These are phyloP conservation scores for Smallanthus sonchifolius DNA, from an alignment of 129 eudicot species.

Conservation along the genomic window DNA sequence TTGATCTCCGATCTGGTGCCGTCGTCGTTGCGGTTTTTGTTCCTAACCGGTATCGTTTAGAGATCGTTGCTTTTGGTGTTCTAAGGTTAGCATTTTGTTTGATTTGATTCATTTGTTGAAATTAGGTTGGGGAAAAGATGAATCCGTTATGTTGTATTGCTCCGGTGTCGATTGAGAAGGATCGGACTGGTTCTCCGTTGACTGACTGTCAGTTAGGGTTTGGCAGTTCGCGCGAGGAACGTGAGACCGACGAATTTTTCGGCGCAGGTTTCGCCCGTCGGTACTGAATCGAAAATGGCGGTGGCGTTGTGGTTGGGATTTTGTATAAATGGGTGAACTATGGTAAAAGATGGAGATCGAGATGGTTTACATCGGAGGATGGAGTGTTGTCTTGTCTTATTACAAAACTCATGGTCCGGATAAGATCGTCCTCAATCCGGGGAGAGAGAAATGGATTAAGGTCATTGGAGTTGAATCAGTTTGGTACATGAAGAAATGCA, in stretches of 20 bases:
- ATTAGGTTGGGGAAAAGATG: conserved; percentile 37
- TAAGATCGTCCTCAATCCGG: conserved; percentile 51
- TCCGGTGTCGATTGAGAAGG: conserved; percentile 88
- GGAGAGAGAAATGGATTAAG: conserved; percentile 59
- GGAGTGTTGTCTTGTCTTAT: conserved; percentile 90
- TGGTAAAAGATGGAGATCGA: conserved; percentile 94
- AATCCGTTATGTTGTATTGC: conserved; percentile 98
- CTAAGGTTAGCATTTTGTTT: not conserved
- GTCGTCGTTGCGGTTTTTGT: conserved; percentile 1
- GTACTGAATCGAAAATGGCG: conserved; percentile 40
- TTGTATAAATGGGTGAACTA: conserved; percentile 95
- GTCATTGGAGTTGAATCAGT: conserved; percentile 82
- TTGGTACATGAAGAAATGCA: conserved; percentile 72
- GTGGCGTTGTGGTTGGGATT: conserved; percentile 70
- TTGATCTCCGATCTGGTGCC: conserved; percentile 37
- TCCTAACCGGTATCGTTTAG: conserved; percentile 12
- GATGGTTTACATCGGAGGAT: conserved; percentile 93
- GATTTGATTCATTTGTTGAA: conserved; percentile 11
- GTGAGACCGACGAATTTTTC: conserved; percentile 48
- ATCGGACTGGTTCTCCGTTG: conserved; percentile 47
- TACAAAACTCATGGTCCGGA: conserved; percentile 92
- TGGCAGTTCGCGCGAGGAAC: conserved; percentile 31
- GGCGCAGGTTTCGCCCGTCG: conserved; percentile 57
- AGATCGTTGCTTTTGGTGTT: conserved; percentile 13
- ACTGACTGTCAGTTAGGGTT: conserved; percentile 51